phyloP scores from a whole-genome alignment of 257 asterid species.

The Gynochthodes officinalis region DNA sequence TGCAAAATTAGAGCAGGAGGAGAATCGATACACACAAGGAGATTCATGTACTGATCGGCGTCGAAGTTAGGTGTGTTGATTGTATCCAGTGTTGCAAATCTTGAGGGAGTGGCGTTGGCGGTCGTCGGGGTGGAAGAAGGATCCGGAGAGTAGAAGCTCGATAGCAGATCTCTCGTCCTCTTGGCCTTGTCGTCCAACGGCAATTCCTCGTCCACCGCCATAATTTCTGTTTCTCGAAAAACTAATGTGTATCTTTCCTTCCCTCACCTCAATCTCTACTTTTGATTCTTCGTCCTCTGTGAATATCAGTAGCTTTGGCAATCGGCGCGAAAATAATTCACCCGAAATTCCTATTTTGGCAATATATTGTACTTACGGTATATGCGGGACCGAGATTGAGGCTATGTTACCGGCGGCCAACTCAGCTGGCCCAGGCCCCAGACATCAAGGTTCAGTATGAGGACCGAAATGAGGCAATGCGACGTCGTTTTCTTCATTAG shows the following conservation, averaged over 20 bases:
- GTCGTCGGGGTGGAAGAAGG: conserved; percentile 43
- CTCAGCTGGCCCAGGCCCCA: too few species aligned
- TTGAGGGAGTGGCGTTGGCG: conserved; percentile 47
- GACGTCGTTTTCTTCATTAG: too few species aligned
- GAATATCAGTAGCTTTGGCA: too few species aligned
- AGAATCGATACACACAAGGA: conserved; percentile 70
- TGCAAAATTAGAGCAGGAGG: conserved; percentile 7
- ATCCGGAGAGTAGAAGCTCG: conserved; percentile 90
- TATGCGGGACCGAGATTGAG: too few species aligned
- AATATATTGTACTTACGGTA: too few species aligned
- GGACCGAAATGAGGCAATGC: too few species aligned
- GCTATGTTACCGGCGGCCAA: too few species aligned
- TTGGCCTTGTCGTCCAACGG: conserved; percentile 90
- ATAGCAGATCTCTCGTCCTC: conserved; percentile 93
- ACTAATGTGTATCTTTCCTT: neutral
- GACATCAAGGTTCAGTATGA: too few species aligned
- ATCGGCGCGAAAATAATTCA: neutral
- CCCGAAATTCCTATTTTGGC: too few species aligned
- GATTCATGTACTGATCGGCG: conserved; percentile 96
- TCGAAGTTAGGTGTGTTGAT: conserved; percentile 84
- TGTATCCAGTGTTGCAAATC: conserved; percentile 95
- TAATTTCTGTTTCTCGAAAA: neutral
- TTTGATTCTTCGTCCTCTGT: too few species aligned
- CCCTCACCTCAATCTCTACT: too few species aligned
- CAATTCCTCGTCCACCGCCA: conserved; percentile 59